phyloP scores from a whole-genome alignment of 495 filamentous ascomycete species.

The Tuber umbilicatum region DNA sequence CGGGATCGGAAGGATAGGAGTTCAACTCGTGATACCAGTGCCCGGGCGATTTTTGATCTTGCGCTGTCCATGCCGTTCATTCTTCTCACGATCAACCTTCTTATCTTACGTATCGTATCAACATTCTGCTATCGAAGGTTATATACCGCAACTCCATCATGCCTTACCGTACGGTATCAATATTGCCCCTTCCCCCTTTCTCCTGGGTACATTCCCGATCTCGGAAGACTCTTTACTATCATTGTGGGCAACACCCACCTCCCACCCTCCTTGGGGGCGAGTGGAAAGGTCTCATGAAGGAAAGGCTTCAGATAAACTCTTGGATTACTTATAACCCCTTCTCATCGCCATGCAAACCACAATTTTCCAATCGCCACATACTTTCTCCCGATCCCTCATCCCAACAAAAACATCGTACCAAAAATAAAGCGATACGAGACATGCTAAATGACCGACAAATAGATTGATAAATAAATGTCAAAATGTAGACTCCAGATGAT shows the following conservation, averaged over 20 bases:
- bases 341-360: background rate
- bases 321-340: background rate
- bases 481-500: background rate
- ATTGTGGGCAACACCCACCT: background rate
- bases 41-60: no score
- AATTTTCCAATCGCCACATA: background rate
- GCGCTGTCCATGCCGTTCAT: no score
- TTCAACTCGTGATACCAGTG: no score
- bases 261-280: background rate
- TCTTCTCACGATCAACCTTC: no score
- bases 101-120: no score
- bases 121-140: no score
- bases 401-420: background rate
- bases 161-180: no score
- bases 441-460: background rate
- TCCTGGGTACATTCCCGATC: no score
- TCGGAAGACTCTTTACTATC: background rate
- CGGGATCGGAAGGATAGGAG: no score
- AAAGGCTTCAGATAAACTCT: background rate
- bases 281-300: background rate
- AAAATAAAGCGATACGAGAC: background rate
- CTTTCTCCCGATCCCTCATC: background rate
- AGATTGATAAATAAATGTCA: background rate
- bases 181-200: no score
- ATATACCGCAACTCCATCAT: no score